A percentile compares a stretch with the other conserved stretches of the same genome.
phyloP scores from a whole-genome alignment of 1,284 basidiomycete genomes.

The Naganishia cerealis region DNA sequence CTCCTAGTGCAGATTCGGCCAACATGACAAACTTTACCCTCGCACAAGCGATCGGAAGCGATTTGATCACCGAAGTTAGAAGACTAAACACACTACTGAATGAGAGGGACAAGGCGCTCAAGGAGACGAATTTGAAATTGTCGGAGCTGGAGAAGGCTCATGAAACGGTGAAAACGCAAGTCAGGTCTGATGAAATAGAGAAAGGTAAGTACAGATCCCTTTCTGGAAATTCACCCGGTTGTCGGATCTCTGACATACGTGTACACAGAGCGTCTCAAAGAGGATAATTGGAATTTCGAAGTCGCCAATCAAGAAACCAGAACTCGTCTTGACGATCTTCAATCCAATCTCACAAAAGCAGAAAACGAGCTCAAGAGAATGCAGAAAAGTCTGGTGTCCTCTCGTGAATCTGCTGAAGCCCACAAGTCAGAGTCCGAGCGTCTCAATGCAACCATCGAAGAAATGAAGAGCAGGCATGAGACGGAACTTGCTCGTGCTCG shows the following conservation, averaged over 20 bases:
- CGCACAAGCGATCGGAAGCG: constrained; percentile 27
- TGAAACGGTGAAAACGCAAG: constrained; percentile 31
- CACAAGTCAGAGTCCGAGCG: constrained; percentile 84
- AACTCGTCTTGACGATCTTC: constrained; percentile 67
- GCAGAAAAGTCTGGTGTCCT: constrained; percentile 68
- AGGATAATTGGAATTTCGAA: constrained; percentile 79
- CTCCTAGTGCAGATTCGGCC: constrained; percentile 1
- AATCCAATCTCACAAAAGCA: constrained; percentile 66
- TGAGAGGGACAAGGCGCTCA: constrained; percentile 58
- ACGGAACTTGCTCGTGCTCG: constrained; percentile 87
- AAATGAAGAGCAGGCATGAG: constrained; percentile 82
- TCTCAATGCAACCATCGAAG: constrained; percentile 65
- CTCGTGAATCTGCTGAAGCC: constrained; percentile 75
- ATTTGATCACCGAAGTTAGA: constrained; percentile 32
- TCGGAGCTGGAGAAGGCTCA: constrained; percentile 30
- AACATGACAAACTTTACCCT: constrained; percentile 25
- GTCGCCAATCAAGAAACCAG: constrained; percentile 85
- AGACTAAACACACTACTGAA: constrained; percentile 55
- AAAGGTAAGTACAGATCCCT: constrained; percentile 13
- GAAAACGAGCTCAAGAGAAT: constrained; percentile 81
- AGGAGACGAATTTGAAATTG: constrained; percentile 43
- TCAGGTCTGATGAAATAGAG: constrained; percentile 27
- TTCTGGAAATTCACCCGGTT: not conserved
- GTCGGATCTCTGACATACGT: not conserved
- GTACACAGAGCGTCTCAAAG: constrained; percentile 25